phyloP scores from a whole-genome alignment of 140 eudicot genomes.

The Ambrosia hybrid region DNA sequence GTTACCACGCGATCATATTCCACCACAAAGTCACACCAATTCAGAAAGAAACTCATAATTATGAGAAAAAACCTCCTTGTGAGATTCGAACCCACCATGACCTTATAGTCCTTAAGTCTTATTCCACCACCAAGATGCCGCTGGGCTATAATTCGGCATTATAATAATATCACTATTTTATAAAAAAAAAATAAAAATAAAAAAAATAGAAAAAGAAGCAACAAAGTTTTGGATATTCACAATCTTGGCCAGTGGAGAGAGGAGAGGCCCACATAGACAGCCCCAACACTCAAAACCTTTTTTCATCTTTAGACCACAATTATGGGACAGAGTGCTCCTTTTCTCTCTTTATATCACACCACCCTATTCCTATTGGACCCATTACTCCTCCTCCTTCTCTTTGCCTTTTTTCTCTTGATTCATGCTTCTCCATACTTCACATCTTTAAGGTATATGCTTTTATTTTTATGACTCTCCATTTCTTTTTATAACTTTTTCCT shows the following conservation, averaged over 20 bases:
- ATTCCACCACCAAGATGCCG: too few species aligned
- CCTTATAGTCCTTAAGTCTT: too few species aligned
- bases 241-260: slow-evolving; percentile 3
- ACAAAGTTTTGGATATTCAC: slow-evolving; percentile 23
- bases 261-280: slow-evolving; percentile 37
- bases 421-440: slow-evolving; percentile 42
- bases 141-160: too few species aligned
- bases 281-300: slow-evolving; percentile 39
- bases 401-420: slow-evolving; percentile 34
- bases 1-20: too few species aligned
- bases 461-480: too few species aligned
- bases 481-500: too few species aligned
- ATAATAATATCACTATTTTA: too few species aligned
- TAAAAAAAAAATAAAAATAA: too few species aligned
- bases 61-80: too few species aligned
- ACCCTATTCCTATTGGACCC: slow-evolving; percentile 24
- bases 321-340: slow-evolving; percentile 38
- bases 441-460: slow-evolving; percentile 43
- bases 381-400: slow-evolving; percentile 5
- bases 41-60: too few species aligned
- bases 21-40: too few species aligned
- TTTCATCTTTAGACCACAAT: slow-evolving; percentile 38
- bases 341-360: slow-evolving; percentile 26
- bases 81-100: too few species aligned
- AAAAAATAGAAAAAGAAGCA: neutral